These are phyloP conservation scores for Phaeotremella skinneri DNA, from an alignment of 768 basidiomycete genomes.

Conservation along the genomic window DNA sequence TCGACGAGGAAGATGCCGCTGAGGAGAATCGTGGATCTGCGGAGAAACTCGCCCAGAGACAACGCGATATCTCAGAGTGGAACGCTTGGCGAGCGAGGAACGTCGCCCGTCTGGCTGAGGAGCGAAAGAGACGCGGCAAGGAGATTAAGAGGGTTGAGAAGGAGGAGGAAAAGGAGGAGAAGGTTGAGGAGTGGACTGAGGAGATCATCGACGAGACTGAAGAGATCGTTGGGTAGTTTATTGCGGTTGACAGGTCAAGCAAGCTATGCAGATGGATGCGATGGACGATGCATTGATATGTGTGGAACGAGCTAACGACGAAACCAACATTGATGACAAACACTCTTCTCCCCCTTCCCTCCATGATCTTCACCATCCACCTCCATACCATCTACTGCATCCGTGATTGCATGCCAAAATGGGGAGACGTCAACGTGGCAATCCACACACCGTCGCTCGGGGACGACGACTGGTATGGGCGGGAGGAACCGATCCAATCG, in stretches of 20 bases:
- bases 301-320: neutral
- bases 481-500: slow-evolving; percentile 70
- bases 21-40: slow-evolving; percentile 93
- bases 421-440: slow-evolving; percentile 45
- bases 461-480: neutral
- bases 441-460: slow-evolving; percentile 21
- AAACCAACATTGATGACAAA: slow-evolving; percentile 43
- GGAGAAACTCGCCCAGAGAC: slow-evolving; percentile 83
- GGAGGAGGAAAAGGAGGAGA: slow-evolving; percentile 69
- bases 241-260: neutral
- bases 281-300: neutral
- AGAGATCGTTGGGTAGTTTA: slow-evolving; percentile 57
- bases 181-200: slow-evolving; percentile 91
- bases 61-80: slow-evolving; percentile 95
- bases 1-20: slow-evolving; percentile 95
- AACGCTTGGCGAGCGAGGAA: slow-evolving; percentile 87
- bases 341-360: slow-evolving; percentile 4
- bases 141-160: slow-evolving; percentile 45
- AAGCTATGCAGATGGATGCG: neutral
- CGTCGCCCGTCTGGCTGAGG: slow-evolving; percentile 65
- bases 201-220: slow-evolving; percentile 90
- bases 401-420: slow-evolving; percentile 31
- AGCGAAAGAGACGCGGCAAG: slow-evolving; percentile 54
- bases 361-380: slow-evolving; percentile 13
- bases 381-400: slow-evolving; percentile 21